Evolutionary conservation across 106 monocot species (phyloP).

Genomic region (Apostasia shenzhenica): DNA sequence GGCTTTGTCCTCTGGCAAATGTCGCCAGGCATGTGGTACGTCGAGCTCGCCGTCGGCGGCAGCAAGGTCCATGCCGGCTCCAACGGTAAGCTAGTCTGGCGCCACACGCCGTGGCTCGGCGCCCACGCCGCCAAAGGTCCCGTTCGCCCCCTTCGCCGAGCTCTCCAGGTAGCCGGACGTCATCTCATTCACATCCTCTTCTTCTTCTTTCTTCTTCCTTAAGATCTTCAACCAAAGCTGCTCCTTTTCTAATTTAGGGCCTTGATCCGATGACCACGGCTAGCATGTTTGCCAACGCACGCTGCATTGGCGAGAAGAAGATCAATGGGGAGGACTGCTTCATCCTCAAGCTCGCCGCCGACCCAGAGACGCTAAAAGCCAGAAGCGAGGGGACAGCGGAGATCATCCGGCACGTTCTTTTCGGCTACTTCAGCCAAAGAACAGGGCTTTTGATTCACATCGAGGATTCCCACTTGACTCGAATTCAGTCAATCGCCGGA

Average conservation of each 20-base stretch:
- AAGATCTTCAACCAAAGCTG: background rate
- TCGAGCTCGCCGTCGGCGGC: constrained; percentile 95
- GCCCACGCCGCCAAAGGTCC: constrained; percentile 97
- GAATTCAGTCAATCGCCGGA: constrained; percentile 69
- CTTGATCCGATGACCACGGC: constrained; percentile 90
- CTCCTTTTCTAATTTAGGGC: constrained; percentile 29
- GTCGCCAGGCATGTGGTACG: constrained; percentile 97
- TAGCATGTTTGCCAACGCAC: constrained; percentile 74
- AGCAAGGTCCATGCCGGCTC: constrained; percentile 98
- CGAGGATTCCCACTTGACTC: constrained; percentile 96
- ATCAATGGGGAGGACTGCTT: constrained; percentile 95
- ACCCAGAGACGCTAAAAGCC: constrained; percentile 64
- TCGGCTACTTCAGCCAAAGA: constrained; percentile 92
- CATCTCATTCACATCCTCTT: background rate
- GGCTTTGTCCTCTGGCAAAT: constrained; percentile 98
- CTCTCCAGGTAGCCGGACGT: constrained; percentile 58
- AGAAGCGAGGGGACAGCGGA: constrained; percentile 92
- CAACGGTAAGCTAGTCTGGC: constrained; percentile 93
- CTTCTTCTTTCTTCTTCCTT: background rate
- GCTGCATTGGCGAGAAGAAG: constrained; percentile 96
- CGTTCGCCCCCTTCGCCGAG: constrained; percentile 86
- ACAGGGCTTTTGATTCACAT: constrained; percentile 80
- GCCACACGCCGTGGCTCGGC: constrained; percentile 99
- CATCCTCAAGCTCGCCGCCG: constrained; percentile 88
- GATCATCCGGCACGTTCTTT: constrained; percentile 89